Conservation (phyloP, 2,329 filamentous ascomycete genomes). For the Ilyonectria robusta region DNA sequence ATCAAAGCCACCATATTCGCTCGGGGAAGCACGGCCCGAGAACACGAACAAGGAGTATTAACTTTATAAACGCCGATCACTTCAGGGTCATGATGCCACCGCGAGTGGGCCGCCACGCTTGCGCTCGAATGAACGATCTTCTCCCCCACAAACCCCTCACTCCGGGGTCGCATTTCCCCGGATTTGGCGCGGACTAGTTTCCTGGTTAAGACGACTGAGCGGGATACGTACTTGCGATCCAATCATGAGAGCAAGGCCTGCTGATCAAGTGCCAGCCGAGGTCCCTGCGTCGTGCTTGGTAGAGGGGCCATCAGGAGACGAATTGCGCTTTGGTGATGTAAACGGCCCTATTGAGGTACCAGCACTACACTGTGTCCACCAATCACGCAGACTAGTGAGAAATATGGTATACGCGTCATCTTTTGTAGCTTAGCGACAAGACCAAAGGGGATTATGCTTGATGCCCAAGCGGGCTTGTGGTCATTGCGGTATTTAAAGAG, state of each 20-base stretch:
- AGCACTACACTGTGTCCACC: not conserved
- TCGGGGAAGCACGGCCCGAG: constrained; percentile 14
- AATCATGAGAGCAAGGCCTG: constrained; percentile 12
- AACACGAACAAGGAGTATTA: not conserved
- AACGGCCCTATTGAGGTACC: not conserved
- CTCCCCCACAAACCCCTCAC: constrained; percentile 15
- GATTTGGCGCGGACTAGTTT: constrained; percentile 24
- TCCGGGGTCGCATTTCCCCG: constrained; percentile 22
- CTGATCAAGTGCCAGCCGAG: constrained; percentile 10
- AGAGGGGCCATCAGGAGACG: constrained; percentile 10
- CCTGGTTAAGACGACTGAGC: constrained; percentile 12
- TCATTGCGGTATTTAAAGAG: too few relatives aligned
- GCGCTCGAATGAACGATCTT: constrained; percentile 26
- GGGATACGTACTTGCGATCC: constrained; percentile 19
- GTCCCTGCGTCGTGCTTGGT: not conserved
- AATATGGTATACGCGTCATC: too few relatives aligned
- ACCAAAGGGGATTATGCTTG: too few relatives aligned
- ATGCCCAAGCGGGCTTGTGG: too few relatives aligned
- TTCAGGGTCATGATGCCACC: constrained; percentile 14
- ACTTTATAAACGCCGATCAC: constrained; percentile 1
- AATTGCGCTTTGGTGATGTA: not conserved
- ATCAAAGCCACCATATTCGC: not conserved
- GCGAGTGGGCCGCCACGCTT: constrained; percentile 18
- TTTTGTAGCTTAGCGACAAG: too few relatives aligned
- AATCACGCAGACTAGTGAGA: not conserved